A percentile compares a stretch with the other conserved stretches of the same genome.
phyloP scores from a whole-genome alignment of 139 green algal genomes.

The Nannochloris sp. region DNA sequence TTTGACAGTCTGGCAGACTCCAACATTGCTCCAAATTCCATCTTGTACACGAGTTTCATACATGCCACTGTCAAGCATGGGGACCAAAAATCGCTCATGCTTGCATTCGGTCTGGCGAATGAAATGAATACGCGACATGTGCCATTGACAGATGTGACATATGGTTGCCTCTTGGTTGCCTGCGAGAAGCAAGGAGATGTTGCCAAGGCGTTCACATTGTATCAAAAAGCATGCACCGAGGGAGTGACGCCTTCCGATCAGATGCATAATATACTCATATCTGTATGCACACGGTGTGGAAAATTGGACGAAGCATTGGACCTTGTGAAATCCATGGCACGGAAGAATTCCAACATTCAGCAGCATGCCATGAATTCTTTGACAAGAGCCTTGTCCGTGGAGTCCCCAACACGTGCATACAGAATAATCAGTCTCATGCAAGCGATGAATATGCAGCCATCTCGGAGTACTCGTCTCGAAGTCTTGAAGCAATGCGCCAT shows the following conservation, averaged over 20 bases:
- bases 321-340: constrained; percentile 44
- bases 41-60: constrained; percentile 53
- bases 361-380: constrained; percentile 45
- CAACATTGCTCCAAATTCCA: constrained; percentile 18
- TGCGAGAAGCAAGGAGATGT: constrained; percentile 25
- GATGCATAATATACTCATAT: constrained; percentile 48
- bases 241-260: constrained; percentile 42
- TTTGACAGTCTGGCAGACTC: constrained; percentile 17
- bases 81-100: not conserved
- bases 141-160: constrained; percentile 42
- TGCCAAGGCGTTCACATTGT: constrained; percentile 40
- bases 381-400: constrained; percentile 23
- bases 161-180: constrained; percentile 46
- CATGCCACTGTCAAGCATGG: constrained; percentile 22
- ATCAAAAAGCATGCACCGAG: constrained; percentile 31
- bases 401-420: constrained; percentile 27
- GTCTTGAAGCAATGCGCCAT: constrained; percentile 35
- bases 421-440: constrained; percentile 42
- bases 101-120: constrained; percentile 31
- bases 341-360: constrained; percentile 37
- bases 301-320: constrained; percentile 50
- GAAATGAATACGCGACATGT: constrained; percentile 31
- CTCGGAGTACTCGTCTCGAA: constrained; percentile 24
- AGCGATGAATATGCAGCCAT: constrained; percentile 19
- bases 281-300: constrained; percentile 29